Evolutionary conservation across 768 basidiomycete species (phyloP).

Genomic region (Tulasnella sp.): DNA sequence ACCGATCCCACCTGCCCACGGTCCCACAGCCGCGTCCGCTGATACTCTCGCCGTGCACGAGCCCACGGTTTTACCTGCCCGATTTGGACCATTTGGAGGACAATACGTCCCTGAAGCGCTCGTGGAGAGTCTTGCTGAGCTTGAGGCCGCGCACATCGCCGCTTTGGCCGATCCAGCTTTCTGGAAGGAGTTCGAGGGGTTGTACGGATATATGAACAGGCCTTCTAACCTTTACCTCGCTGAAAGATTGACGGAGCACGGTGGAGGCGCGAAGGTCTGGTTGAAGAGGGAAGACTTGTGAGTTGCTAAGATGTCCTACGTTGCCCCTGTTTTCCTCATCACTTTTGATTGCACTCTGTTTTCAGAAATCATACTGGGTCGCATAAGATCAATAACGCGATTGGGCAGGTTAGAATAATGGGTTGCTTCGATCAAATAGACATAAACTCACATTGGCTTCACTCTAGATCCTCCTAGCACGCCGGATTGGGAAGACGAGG

Average conservation of each 20-base stretch:
- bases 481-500: constrained; percentile 84
- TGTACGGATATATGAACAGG: constrained; percentile 90
- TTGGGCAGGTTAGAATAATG: constrained; percentile 80
- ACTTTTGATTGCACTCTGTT: constrained; percentile 2
- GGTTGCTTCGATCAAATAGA: no score
- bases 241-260: constrained; percentile 77
- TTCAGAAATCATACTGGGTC: constrained; percentile 91
- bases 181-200: constrained; percentile 79
- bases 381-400: constrained; percentile 98
- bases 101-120: constrained; percentile 95
- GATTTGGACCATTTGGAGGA: constrained; percentile 93
- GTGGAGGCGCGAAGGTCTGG: constrained; percentile 94
- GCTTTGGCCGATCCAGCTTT: constrained; percentile 84
- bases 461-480: constrained; percentile 78
- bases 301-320: constrained; percentile 22
- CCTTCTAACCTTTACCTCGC: constrained; percentile 88
- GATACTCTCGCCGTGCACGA: constrained; percentile 27
- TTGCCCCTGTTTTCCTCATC: constrained; percentile 5
- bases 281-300: constrained; percentile 90
- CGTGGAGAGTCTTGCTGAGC: constrained; percentile 83
- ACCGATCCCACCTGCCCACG: constrained; percentile 27
- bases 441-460: constrained; percentile 16
- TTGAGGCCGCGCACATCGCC: constrained; percentile 77
- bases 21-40: constrained; percentile 20
- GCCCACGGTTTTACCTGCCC: constrained; percentile 48